phyloP scores from a whole-genome alignment of 2,329 filamentous ascomycete species.

The Gnomoniopsis sp. region DNA sequence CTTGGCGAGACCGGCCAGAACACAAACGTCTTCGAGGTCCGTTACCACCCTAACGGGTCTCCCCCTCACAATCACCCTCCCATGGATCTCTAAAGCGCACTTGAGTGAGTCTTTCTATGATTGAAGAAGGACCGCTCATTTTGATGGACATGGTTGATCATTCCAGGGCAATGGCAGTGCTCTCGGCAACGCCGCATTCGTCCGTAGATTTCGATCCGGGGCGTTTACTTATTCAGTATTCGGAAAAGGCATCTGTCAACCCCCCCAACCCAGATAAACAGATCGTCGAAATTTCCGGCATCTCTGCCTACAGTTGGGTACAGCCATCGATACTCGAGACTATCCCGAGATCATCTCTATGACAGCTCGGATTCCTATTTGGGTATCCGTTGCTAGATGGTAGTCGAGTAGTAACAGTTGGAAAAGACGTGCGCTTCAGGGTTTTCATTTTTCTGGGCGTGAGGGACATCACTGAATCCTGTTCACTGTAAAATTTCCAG shows the following conservation, averaged over 20 bases:
- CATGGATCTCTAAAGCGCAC: conserved; percentile 7
- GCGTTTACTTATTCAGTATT: too few species aligned
- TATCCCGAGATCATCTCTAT: neutral
- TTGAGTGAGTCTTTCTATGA: neutral
- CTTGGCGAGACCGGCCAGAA: conserved; percentile 19
- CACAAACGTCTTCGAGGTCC: conserved; percentile 18
- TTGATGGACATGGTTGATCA: too few species aligned
- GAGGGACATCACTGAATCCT: too few species aligned
- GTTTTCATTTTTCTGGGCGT: too few species aligned
- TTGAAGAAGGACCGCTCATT: neutral
- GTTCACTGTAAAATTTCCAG: too few species aligned
- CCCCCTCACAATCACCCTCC: conserved; percentile 18
- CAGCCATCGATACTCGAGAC: neutral
- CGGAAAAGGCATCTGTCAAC: too few species aligned
- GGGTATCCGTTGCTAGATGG: too few species aligned
- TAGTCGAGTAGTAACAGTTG: too few species aligned
- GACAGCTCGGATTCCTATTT: neutral
- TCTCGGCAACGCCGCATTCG: neutral
- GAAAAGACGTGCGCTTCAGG: too few species aligned
- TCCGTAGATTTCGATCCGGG: too few species aligned
- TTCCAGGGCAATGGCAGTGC: neutral
- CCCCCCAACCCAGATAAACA: neutral
- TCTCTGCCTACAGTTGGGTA: neutral
- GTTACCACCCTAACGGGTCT: conserved; percentile 17
- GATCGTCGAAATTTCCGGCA: neutral